Evolutionary conservation across 441 rosid genomes (phyloP).

Genomic region (Francoa sonchifolia): DNA sequence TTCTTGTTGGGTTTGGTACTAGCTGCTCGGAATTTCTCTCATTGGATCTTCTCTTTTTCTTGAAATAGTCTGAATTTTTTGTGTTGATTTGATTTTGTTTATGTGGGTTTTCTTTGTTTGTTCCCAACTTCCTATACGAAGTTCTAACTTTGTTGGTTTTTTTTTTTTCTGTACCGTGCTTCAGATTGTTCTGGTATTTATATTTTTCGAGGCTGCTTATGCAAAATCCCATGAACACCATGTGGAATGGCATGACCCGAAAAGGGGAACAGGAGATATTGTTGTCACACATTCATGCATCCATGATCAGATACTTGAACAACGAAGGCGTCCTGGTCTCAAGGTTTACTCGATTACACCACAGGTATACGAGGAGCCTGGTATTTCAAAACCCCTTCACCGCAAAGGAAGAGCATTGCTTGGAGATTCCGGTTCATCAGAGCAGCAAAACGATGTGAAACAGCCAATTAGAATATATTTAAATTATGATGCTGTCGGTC

Average conservation of each 20-base stretch:
- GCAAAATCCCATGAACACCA: constrained; percentile 28
- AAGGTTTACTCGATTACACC: constrained; percentile 81
- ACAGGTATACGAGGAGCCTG: constrained; percentile 62
- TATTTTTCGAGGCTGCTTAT: constrained; percentile 33
- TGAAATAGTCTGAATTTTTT: background rate
- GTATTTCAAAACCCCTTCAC: constrained; percentile 23
- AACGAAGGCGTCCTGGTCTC: constrained; percentile 76
- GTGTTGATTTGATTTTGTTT: background rate
- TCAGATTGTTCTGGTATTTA: constrained; percentile 52
- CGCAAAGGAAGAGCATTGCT: constrained; percentile 72
- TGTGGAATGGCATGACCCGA: constrained; percentile 25
- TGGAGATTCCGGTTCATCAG: constrained; percentile 21
- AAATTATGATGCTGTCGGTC: constrained; percentile 98
- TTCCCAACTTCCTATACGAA: background rate
- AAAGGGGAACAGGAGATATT: constrained; percentile 26
- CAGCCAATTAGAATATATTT: constrained; percentile 88
- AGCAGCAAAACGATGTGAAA: constrained; percentile 41
- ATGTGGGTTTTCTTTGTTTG: constrained; percentile 6
- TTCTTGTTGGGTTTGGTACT: constrained; percentile 9
- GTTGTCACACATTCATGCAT: constrained; percentile 78
- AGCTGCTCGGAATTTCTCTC: constrained; percentile 5
- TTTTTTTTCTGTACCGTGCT: constrained; percentile 5
- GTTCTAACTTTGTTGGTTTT: background rate
- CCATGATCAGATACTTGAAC: constrained; percentile 85
- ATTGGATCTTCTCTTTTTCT: constrained; percentile 15